Conservation (phyloP, 1,139 yeast genomes). For the Suhomyces guaymorum region DNA sequence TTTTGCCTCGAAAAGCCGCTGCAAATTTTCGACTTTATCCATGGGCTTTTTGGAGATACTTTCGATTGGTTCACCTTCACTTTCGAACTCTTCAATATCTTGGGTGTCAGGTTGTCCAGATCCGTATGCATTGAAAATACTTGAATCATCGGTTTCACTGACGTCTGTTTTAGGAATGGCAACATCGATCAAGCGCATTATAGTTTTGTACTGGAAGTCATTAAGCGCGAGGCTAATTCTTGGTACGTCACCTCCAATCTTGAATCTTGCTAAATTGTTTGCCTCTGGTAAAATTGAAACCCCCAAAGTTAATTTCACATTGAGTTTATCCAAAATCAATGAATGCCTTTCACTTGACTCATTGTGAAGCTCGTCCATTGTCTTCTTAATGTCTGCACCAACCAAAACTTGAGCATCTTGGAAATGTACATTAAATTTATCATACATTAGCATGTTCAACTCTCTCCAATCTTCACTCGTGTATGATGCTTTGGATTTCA, state of each 20-base stretch:
- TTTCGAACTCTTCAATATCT: slow-evolving; percentile 28
- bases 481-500: slow-evolving; percentile 69
- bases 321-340: slow-evolving; percentile 72
- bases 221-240: slow-evolving; percentile 68
- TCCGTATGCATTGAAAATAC: slow-evolving; percentile 41
- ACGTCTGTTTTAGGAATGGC: slow-evolving; percentile 64
- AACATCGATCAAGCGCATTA: slow-evolving; percentile 73
- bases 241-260: slow-evolving; percentile 81
- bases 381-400: slow-evolving; percentile 77
- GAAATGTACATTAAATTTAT: slow-evolving; percentile 72
- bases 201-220: slow-evolving; percentile 85
- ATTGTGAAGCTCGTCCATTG: slow-evolving; percentile 67
- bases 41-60: no score
- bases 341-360: slow-evolving; percentile 41
- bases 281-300: slow-evolving; percentile 85
- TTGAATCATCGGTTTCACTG: slow-evolving; percentile 31
- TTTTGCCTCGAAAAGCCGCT: slow-evolving; percentile 68
- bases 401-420: slow-evolving; percentile 88
- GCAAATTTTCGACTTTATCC: no score
- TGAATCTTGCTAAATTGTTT: slow-evolving; percentile 66
- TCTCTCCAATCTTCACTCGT: slow-evolving; percentile 70
- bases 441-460: slow-evolving; percentile 82
- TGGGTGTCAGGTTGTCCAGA: slow-evolving; percentile 12
- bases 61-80: no score
- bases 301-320: slow-evolving; percentile 72